A percentile compares a stretch with the other conserved stretches of the same genome.
phyloP scores from a whole-genome alignment of 495 filamentous ascomycete genomes.

The Melanomma pulvis-pyrius region DNA sequence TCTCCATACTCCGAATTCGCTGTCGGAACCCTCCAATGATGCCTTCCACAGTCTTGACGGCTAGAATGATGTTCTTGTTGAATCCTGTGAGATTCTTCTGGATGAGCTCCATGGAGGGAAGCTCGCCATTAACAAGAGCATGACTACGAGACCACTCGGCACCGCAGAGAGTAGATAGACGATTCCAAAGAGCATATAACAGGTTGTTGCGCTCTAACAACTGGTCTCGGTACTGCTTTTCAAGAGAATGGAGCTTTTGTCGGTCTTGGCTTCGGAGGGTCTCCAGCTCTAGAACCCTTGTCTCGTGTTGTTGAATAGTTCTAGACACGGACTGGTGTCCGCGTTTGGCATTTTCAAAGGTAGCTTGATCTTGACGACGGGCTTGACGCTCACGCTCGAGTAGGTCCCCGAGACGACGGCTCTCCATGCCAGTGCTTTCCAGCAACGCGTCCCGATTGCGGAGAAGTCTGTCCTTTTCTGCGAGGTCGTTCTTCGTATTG shows the following conservation, averaged over 20 bases:
- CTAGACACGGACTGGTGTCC: slow-evolving; percentile 81
- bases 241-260: slow-evolving; percentile 70
- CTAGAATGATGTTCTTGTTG: slow-evolving; percentile 81
- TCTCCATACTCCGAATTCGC: slow-evolving; percentile 80
- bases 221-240: slow-evolving; percentile 80
- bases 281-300: slow-evolving; percentile 83
- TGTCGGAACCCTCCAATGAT: slow-evolving; percentile 79
- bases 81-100: slow-evolving; percentile 76
- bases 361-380: slow-evolving; percentile 78
- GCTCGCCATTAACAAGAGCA: slow-evolving; percentile 81
- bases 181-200: slow-evolving; percentile 82
- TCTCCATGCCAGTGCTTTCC: slow-evolving; percentile 85
- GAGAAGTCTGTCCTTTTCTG: slow-evolving; percentile 85
- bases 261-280: slow-evolving; percentile 69
- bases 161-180: slow-evolving; percentile 82
- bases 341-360: slow-evolving; percentile 84
- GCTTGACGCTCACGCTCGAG: slow-evolving; percentile 88
- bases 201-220: slow-evolving; percentile 87
- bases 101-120: slow-evolving; percentile 80
- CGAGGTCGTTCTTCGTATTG: slow-evolving; percentile 68
- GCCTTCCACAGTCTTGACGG: slow-evolving; percentile 84
- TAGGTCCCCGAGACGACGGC: slow-evolving; percentile 78
- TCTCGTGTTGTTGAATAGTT: slow-evolving; percentile 80
- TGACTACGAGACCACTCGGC: slow-evolving; percentile 90
- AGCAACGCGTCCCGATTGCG: slow-evolving; percentile 90